phyloP scores from a whole-genome alignment of 2,329 filamentous ascomycete species.

The Myriosclerotinia scirpicola region DNA sequence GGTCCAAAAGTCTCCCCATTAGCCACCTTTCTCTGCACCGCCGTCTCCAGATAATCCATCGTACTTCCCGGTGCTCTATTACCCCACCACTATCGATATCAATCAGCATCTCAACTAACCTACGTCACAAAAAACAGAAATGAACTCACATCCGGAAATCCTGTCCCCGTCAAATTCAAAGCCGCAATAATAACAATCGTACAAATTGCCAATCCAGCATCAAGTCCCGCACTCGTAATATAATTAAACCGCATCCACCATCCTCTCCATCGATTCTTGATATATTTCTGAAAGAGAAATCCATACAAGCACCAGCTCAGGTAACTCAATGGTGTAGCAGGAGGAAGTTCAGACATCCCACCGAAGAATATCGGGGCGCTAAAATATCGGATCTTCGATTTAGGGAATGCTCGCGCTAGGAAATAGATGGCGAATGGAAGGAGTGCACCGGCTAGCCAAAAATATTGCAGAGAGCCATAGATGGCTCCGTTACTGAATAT shows the following conservation, averaged over 20 bases:
- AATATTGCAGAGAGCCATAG: constrained; percentile 66
- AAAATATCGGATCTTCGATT: constrained; percentile 53
- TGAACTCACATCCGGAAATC: constrained; percentile 49
- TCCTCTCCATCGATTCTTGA: constrained; percentile 63
- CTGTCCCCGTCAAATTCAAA: constrained; percentile 59
- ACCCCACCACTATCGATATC: constrained; percentile 61
- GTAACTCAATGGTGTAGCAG: constrained; percentile 69
- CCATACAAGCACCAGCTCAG: constrained; percentile 67
- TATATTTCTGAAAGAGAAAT: constrained; percentile 65
- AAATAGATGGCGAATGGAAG: constrained; percentile 60
- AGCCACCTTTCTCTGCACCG: constrained; percentile 28
- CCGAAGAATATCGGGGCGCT: constrained; percentile 26
- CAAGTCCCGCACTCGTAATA: constrained; percentile 68
- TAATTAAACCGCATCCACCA: constrained; percentile 84
- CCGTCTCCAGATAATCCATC: constrained; percentile 28
- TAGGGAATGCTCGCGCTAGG: constrained; percentile 56
- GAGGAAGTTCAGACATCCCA: constrained; percentile 47
- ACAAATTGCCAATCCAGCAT: constrained; percentile 65
- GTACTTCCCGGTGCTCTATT: constrained; percentile 45
- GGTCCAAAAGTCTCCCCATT: constrained; percentile 30
- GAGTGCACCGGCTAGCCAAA: constrained; percentile 66
- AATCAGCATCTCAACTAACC: background rate
- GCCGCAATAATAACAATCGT: constrained; percentile 71
- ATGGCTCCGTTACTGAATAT: constrained; percentile 47
- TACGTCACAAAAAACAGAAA: background rate